These are phyloP conservation scores for Annulohypoxylon nitens DNA, from an alignment of 495 filamentous ascomycete genomes.

Conservation along the genomic window DNA sequence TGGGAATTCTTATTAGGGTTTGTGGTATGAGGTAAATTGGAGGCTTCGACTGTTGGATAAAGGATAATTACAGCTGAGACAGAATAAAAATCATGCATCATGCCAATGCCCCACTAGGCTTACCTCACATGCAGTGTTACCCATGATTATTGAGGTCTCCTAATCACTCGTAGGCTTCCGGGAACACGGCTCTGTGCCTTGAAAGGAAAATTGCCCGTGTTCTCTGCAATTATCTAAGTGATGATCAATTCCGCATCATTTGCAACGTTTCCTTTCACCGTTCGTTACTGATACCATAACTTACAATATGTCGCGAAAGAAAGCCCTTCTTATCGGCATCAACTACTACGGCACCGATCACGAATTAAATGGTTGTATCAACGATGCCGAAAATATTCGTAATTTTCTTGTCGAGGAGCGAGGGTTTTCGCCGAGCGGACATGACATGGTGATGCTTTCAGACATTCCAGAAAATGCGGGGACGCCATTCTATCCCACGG, in stretches of 20 bases:
- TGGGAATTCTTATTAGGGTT: not conserved
- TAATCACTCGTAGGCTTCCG: not conserved
- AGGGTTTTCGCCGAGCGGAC: constrained; percentile 62
- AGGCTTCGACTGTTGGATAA: too few relatives aligned
- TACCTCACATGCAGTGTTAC: constrained; percentile 11
- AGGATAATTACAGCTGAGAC: not conserved
- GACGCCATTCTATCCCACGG: constrained; percentile 66
- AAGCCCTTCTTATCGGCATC: constrained; percentile 72
- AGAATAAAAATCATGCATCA: constrained; percentile 12
- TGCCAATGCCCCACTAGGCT: constrained; percentile 5
- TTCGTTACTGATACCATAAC: not conserved
- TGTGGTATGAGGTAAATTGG: too few relatives aligned
- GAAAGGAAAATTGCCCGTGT: not conserved
- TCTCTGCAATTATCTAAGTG: not conserved
- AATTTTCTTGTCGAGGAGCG: constrained; percentile 60
- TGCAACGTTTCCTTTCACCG: too few relatives aligned
- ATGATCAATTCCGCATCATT: not conserved
- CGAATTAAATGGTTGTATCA: constrained; percentile 67
- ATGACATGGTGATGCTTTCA: constrained; percentile 67
- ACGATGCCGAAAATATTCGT: constrained; percentile 66
- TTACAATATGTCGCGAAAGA: constrained; percentile 57
- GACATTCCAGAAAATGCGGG: constrained; percentile 62
- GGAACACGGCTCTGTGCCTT: constrained; percentile 1
- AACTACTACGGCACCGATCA: constrained; percentile 69
- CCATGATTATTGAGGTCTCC: constrained; percentile 1